These are phyloP conservation scores for Erigeron philadelphicus DNA, from an alignment of 140 eudicot species.

Conservation along the genomic window DNA sequence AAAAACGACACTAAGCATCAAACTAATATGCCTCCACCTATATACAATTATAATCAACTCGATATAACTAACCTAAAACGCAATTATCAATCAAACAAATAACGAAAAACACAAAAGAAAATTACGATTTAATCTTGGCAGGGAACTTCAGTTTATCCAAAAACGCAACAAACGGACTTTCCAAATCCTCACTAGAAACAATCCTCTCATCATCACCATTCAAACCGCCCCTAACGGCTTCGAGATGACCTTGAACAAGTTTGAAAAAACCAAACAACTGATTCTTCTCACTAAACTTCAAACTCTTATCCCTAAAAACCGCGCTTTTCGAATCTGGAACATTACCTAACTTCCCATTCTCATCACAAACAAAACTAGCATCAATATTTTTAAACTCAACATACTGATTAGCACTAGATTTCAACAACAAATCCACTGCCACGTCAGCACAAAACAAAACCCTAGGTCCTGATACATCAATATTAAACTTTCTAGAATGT, in stretches of 20 bases:
- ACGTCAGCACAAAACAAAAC: slow-evolving; percentile 79
- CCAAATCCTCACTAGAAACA: slow-evolving; percentile 74
- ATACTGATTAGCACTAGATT: slow-evolving; percentile 62
- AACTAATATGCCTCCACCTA: background rate
- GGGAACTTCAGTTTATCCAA: slow-evolving; percentile 60
- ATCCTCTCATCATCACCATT: slow-evolving; percentile 27
- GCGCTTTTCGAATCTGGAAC: slow-evolving; percentile 92
- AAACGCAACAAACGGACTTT: slow-evolving; percentile 62
- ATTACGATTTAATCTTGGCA: slow-evolving; percentile 74
- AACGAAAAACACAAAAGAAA: background rate
- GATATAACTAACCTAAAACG: background rate
- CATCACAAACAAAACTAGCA: slow-evolving; percentile 48
- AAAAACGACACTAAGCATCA: background rate
- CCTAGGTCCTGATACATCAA: slow-evolving; percentile 82
- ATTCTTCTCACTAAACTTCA: slow-evolving; percentile 61
- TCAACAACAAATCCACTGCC: slow-evolving; percentile 57
- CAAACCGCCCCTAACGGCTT: slow-evolving; percentile 16
- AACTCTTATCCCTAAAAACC: slow-evolving; percentile 54
- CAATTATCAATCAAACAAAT: background rate
- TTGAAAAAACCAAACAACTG: slow-evolving; percentile 76
- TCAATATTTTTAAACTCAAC: slow-evolving; percentile 84
- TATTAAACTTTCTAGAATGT: slow-evolving; percentile 38
- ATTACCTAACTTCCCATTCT: slow-evolving; percentile 36
- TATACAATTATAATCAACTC: too few relatives aligned
- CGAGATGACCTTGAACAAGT: slow-evolving; percentile 67